phyloP scores from a whole-genome alignment of 768 basidiomycete genomes.

The Mrakia hoshinonis region DNA sequence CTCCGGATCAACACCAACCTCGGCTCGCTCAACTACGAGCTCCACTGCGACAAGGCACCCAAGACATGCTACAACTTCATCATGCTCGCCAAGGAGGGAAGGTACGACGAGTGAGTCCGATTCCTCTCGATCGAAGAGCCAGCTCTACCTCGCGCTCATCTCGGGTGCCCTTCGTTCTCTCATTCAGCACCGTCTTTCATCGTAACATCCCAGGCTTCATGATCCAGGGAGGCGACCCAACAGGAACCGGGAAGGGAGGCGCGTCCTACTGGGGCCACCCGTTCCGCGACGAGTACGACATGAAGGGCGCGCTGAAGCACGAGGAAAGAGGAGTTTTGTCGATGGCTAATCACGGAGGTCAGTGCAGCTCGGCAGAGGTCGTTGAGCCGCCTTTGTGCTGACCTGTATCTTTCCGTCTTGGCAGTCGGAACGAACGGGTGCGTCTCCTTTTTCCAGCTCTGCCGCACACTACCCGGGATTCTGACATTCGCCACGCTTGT shows the following conservation, averaged over 20 bases:
- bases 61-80: conserved; percentile 99
- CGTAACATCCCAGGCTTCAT: conserved; percentile 30
- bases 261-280: conserved; percentile 89
- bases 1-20: conserved; percentile 90
- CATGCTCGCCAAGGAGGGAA: conserved; percentile 79
- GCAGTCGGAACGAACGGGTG: conserved; percentile 68
- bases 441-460: no score
- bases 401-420: neutral
- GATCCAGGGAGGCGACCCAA: conserved; percentile 96
- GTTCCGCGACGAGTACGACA: conserved; percentile 86
- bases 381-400: neutral
- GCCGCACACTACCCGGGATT: no score
- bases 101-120: conserved; percentile 67
- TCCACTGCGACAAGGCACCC: conserved; percentile 82
- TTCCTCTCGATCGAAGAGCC: neutral
- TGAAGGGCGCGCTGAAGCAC: conserved; percentile 80
- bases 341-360: conserved; percentile 68
- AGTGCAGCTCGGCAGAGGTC: neutral
- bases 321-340: conserved; percentile 74
- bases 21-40: conserved; percentile 60
- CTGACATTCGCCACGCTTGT: no score
- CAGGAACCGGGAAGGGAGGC: conserved; percentile 88
- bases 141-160: neutral
- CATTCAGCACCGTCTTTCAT: conserved; percentile 27
- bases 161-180: neutral